Conservation (phyloP, 352 stramenopile genomes). For the Phytophthora sp. region DNA sequence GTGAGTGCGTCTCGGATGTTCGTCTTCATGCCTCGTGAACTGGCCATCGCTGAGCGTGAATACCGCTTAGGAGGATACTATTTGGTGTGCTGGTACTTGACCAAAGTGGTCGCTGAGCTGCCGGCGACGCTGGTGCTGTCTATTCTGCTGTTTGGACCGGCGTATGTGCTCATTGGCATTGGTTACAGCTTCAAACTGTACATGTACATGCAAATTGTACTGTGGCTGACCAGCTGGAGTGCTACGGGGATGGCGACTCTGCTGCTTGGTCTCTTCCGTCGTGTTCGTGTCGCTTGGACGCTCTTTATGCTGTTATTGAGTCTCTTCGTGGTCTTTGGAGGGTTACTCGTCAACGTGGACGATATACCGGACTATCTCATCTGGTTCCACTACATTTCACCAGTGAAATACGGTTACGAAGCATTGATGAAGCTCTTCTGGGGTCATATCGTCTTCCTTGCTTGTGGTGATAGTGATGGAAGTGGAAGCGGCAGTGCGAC, state of each 20-base stretch:
- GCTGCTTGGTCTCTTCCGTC: slow-evolving; percentile 43
- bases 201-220: slow-evolving; percentile 55
- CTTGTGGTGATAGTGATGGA: slow-evolving; percentile 22
- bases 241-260: slow-evolving; percentile 40
- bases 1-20: slow-evolving; percentile 37
- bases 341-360: slow-evolving; percentile 51
- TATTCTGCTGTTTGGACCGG: slow-evolving; percentile 46
- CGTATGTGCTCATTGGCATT: slow-evolving; percentile 54
- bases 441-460: slow-evolving; percentile 33
- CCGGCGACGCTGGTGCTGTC: slow-evolving; percentile 46
- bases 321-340: slow-evolving; percentile 54
- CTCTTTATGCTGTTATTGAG: slow-evolving; percentile 40
- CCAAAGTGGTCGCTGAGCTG: slow-evolving; percentile 46
- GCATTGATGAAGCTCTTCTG: slow-evolving; percentile 53
- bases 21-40: slow-evolving; percentile 37
- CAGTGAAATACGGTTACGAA: slow-evolving; percentile 50
- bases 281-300: slow-evolving; percentile 36
- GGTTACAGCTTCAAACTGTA: slow-evolving; percentile 50
- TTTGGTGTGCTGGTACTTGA: slow-evolving; percentile 42
- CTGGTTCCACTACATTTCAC: slow-evolving; percentile 68
- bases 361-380: slow-evolving; percentile 58
- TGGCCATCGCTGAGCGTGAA: slow-evolving; percentile 39
- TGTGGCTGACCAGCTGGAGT: slow-evolving; percentile 46
- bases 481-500: slow-evolving; percentile 28
- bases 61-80: slow-evolving; percentile 36